Percentiles rank a stretch among this genome's conserved stretches.
These are phyloP conservation scores for Adansonia digitata DNA, from an alignment of 345 rosid species.

Conservation along the genomic window DNA sequence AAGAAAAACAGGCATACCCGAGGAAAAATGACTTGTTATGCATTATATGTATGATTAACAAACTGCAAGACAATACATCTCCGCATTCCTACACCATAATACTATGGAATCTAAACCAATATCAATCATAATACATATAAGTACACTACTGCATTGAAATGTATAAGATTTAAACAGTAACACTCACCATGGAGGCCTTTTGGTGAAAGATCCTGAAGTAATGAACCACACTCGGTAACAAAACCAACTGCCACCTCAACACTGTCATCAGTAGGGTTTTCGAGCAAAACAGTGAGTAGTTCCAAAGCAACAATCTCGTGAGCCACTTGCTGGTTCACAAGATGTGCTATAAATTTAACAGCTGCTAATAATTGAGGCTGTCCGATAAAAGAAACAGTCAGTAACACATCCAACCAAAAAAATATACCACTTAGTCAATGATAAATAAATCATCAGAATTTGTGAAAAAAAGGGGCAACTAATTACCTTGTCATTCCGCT, in stretches of 20 bases:
- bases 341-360: constrained; percentile 88
- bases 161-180: background rate
- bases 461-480: background rate
- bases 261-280: constrained; percentile 81
- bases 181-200: constrained; percentile 76
- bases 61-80: background rate
- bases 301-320: constrained; percentile 81
- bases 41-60: background rate
- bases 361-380: constrained; percentile 96
- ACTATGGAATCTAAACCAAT: background rate
- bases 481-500: constrained; percentile 80
- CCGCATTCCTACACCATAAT: background rate
- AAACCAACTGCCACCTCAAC: constrained; percentile 97
- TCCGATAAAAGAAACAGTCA: background rate
- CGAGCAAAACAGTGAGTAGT: constrained; percentile 66
- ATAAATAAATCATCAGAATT: background rate
- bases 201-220: constrained; percentile 84
- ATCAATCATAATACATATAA: background rate
- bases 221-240: constrained; percentile 83
- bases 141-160: background rate
- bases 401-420: background rate
- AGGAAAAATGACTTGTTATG: background rate
- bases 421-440: background rate
- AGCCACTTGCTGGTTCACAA: constrained; percentile 93
- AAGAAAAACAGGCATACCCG: background rate